Conservation (phyloP, 1,284 basidiomycete genomes). For the Ceratobasidium sp. region DNA sequence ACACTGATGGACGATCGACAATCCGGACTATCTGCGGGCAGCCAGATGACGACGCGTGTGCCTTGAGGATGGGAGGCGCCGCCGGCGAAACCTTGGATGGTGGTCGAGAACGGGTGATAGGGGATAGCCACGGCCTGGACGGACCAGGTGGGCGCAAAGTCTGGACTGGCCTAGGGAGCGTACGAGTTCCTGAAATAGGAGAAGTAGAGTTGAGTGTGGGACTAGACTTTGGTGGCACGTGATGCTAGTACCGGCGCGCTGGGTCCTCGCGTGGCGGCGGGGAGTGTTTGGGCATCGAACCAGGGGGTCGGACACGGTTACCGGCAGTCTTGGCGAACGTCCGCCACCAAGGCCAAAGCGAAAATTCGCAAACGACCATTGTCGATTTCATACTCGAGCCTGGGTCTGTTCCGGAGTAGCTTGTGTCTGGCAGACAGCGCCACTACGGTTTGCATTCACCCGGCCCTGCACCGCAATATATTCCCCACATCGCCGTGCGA, state of each 20-base stretch:
- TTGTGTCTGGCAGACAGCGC: no score
- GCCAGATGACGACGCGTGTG: constrained; percentile 1
- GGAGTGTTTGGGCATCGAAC: constrained; percentile 7
- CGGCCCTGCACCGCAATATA: no score
- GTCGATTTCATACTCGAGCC: no score
- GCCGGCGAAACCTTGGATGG: constrained; percentile 1
- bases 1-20: constrained; percentile 11
- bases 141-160: no score
- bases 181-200: not conserved
- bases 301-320: not conserved
- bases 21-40: not conserved
- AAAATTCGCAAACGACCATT: no score
- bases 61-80: constrained; percentile 7
- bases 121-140: no score
- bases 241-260: not conserved
- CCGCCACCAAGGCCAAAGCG: no score
- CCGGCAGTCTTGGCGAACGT: not conserved
- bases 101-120: constrained; percentile 1
- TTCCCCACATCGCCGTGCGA: no score
- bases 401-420: no score
- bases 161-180: not conserved
- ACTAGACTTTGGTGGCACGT: not conserved
- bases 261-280: constrained; percentile 3
- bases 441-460: no score
- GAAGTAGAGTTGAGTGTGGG: not conserved